Conservation (phyloP, 2,329 filamentous ascomycete species). For the Westerdykella ornata region DNA sequence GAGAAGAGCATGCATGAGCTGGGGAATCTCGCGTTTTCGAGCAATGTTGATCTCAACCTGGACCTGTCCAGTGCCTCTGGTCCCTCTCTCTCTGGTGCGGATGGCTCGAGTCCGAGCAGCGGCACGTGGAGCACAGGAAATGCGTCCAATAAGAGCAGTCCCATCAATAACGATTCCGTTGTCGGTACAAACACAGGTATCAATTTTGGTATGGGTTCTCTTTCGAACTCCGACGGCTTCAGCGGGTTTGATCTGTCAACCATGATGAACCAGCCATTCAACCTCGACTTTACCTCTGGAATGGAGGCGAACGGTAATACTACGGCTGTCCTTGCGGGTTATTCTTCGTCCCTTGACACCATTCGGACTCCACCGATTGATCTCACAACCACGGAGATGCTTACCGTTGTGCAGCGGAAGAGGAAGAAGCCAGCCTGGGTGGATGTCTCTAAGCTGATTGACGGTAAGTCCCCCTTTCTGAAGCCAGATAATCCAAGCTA, state of each 20-base stretch:
- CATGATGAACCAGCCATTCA: constrained; percentile 27
- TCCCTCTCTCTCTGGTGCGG: constrained; percentile 1
- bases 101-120: constrained; percentile 1
- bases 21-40: background rate
- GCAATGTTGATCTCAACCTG: background rate
- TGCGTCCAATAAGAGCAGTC: constrained; percentile 1
- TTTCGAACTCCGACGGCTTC: constrained; percentile 9
- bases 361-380: background rate
- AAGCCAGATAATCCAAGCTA: constrained; percentile 12
- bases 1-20: constrained; percentile 1
- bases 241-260: constrained; percentile 11
- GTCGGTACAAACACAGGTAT: constrained; percentile 13
- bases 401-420: constrained; percentile 19
- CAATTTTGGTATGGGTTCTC: constrained; percentile 19
- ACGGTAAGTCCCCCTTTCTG: constrained; percentile 32
- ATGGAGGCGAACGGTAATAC: constrained; percentile 12
- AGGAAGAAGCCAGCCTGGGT: constrained; percentile 37
- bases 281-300: constrained; percentile 28
- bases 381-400: constrained; percentile 2
- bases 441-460: constrained; percentile 40
- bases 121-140: background rate
- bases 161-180: background rate
- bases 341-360: constrained; percentile 1
- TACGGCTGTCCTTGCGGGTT: background rate
- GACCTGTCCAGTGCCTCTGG: background rate